Base-by-base conservation (phyloP, 805 yeast species). In the Saturnispora gosingensis region DNA sequence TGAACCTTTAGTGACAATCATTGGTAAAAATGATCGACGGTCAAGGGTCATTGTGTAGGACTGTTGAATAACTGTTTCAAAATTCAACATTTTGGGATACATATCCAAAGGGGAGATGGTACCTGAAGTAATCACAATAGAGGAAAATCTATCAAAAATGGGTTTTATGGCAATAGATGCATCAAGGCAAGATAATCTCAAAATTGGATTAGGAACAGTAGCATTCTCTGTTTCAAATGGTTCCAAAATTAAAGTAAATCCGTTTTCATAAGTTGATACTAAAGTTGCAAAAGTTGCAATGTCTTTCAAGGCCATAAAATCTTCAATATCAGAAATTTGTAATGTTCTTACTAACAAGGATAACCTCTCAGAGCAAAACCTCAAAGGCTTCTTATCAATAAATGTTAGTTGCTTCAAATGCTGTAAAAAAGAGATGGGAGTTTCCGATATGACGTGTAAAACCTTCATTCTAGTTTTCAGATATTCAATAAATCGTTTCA, bases 101-200 rank as follows among this genome's bases (percentile, higher is more conserved):
- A 93, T 93, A 62, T 93, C 98, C 65, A 93, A 77, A 1, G 99
- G 99, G 0, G 98, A 91, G 46, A 93, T 93, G 15, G 99, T 93
- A 58, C 99, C 99, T 0, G 97, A 88, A 0, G 99, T 93, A 54
- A 93, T 93, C 55, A 93, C 84, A 10, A 93, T 96, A 0, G 97
- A 85, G 7, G 88, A 82, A 62, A 91, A 93, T 53, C 90, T 76
- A 48, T 93, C 99, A 71, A 93, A 91, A 0, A 93, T 89, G 0
- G 99, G 99, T 63, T 89, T 93, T 58, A 93, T 93, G 3, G 98
- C 98, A 59, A 93, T 93, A 1, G 97, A 88, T 0, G 99, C 99
- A 71, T 93, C 99, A 46, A 93, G 72, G 71, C 99, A 93, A 0
- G 97, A 84, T 65, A 93, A 90, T 60, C 91, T 83, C 61, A 93